phyloP scores from a whole-genome alignment of 345 rosid genomes.

The Triadica sebifera region DNA sequence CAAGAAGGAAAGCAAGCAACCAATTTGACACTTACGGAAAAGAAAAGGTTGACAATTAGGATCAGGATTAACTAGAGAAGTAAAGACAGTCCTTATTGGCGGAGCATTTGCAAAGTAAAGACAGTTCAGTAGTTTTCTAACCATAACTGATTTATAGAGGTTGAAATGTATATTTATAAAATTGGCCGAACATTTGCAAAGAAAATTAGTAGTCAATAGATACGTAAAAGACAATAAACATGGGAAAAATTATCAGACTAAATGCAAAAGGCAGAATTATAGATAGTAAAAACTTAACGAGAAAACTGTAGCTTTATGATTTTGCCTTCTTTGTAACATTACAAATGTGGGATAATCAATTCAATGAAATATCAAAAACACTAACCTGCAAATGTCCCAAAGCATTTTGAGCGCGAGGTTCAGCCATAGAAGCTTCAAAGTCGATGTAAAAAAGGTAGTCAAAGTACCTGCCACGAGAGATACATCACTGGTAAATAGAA shows the following conservation, averaged over 20 bases:
- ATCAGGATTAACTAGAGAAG: neutral
- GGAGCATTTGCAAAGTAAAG: too few relatives aligned
- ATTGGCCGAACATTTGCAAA: neutral
- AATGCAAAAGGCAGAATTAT: conserved; percentile 1
- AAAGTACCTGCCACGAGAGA: conserved; percentile 61
- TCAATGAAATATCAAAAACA: neutral
- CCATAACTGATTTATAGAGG: neutral
- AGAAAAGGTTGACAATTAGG: neutral
- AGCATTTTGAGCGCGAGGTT: conserved; percentile 71
- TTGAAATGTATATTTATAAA: neutral
- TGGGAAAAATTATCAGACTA: neutral
- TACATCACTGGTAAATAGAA: neutral
- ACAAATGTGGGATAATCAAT: too few relatives aligned
- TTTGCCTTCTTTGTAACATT: conserved; percentile 1
- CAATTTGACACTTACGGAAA: too few relatives aligned
- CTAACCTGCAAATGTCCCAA: conserved; percentile 79
- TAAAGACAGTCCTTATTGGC: neutral
- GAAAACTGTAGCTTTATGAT: neutral
- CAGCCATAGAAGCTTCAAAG: conserved; percentile 97
- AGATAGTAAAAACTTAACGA: neutral
- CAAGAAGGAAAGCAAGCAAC: neutral
- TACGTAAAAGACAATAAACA: neutral
- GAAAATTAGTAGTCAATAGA: neutral
- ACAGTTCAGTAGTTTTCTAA: neutral
- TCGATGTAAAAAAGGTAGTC: conserved; percentile 90